Conservation (phyloP, 2,329 filamentous ascomycete genomes). For the Pseudogymnoascus verrucosus region DNA sequence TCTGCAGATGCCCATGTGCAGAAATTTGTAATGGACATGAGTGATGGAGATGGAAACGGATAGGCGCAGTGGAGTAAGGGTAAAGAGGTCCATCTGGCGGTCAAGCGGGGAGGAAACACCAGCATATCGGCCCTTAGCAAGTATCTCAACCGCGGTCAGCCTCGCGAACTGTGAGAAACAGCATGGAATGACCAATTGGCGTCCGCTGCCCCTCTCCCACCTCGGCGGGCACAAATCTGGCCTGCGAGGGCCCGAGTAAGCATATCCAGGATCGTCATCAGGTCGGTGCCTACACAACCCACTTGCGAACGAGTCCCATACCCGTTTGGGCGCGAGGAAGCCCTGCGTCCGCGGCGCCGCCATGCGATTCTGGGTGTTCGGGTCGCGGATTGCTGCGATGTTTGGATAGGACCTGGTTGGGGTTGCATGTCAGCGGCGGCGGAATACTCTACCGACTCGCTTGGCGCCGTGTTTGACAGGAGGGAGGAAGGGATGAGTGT, state of each 20-base stretch:
- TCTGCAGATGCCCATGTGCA: not conserved
- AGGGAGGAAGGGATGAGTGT: not conserved
- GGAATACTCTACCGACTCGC: conserved; percentile 7
- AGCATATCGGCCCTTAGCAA: not conserved
- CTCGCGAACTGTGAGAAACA: not conserved
- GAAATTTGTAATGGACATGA: not conserved
- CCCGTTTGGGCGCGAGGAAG: not conserved
- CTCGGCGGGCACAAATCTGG: not conserved
- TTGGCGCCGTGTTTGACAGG: conserved; percentile 2
- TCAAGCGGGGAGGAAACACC: not conserved
- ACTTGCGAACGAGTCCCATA: not conserved
- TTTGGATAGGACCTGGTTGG: not conserved
- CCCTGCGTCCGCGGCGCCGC: not conserved
- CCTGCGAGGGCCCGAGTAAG: conserved; percentile 2
- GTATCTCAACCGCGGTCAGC: not conserved
- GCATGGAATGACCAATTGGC: not conserved
- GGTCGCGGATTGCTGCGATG: not conserved
- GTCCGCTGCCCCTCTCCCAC: not conserved
- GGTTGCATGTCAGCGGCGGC: conserved; percentile 7
- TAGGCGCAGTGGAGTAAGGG: not conserved
- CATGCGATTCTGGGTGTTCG: not conserved
- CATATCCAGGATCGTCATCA: conserved; percentile 5
- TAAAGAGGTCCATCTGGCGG: not conserved
- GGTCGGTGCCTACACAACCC: not conserved
- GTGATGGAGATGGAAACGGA: not conserved